Evolutionary conservation across 352 stramenopile species (phyloP), one percentile per base, ranked within the genome.

Genomic region (Phytophthora tubulina): DNA sequence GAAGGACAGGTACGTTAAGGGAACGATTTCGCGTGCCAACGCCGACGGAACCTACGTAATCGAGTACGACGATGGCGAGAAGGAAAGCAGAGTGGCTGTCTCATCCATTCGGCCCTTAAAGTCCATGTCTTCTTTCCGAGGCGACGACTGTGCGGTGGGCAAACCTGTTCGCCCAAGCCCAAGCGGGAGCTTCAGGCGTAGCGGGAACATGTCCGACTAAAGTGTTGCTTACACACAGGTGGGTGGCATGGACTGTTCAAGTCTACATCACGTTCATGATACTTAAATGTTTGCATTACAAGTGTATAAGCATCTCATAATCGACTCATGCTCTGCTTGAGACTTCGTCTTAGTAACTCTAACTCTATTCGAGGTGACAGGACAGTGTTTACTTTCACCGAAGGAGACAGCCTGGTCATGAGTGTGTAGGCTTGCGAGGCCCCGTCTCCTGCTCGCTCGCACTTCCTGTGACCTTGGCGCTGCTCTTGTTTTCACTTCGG

Each of bases 1-100:
- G 45, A 73, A 77, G 48, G 72, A 72, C 3, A 89, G 78, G 30
- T 93, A 81, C 41, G 94, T 88, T 61, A 72, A 76, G 10, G 90
- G 90, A 33, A 80, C 78, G 9, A 91, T 97, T 14, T 67, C 70
- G 1, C 63, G 72, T 9, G 73, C 48, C 2, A 74, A 86, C 41
- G 52, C 61, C 9, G 76, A 95, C 42, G 85, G 85, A 21, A 95
- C 85, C 5, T 95, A 84, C 51, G 77, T 73, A 32, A 82, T 96
- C 38, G 74, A 90, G 42, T 96, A 93, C 63, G 84, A 96, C 45
- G 89, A 96, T 49, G 88, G 88, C 3, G 84, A 93, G 8, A 80
- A 73, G 21, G 85, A 92, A 59, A 86, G 38, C 15, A 42, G 76
- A 45, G 80, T 93, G 0, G 36, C 67, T 6, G 59, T 21, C 33